Evolutionary conservation across 176 grass and related monocot genomes (phyloP).

Genomic region (Stipa capillata): DNA sequence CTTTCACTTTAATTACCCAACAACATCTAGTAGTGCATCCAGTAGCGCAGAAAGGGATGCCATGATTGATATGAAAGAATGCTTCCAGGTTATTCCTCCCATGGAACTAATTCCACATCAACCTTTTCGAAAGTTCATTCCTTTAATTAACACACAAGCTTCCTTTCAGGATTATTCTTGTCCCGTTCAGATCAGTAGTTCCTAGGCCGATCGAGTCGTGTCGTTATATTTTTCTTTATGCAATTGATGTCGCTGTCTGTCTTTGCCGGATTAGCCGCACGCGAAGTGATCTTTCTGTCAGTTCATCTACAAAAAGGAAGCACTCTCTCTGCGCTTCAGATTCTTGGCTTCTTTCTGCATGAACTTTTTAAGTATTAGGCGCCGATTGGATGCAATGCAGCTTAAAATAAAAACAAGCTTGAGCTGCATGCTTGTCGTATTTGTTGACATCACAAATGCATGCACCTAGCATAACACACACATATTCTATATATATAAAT

Average conservation of each 20-base stretch:
- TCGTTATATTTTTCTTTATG: neutral
- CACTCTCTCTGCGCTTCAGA: neutral
- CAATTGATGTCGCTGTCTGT: neutral
- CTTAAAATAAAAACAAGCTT: neutral
- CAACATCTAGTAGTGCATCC: no score
- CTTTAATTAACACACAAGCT: neutral
- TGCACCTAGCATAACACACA: no score
- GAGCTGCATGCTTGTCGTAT: constrained; percentile 19
- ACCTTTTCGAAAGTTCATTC: neutral
- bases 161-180: constrained; percentile 35
- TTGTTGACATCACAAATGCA: constrained; percentile 19
- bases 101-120: constrained; percentile 22
- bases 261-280: neutral
- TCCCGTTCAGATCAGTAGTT: neutral
- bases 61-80: constrained; percentile 17
- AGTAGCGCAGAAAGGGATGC: neutral
- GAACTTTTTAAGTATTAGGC: constrained; percentile 4
- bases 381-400: neutral
- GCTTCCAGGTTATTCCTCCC: constrained; percentile 21
- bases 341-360: neutral
- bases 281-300: neutral
- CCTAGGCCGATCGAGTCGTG: neutral
- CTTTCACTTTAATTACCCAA: constrained; percentile 9
- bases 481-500: no score
- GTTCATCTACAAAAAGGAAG: neutral